Evolutionary conservation across 257 asterid species (phyloP), one percentile per base, ranked within the genome.

Genomic region (Solanum pinnatisectum): DNA sequence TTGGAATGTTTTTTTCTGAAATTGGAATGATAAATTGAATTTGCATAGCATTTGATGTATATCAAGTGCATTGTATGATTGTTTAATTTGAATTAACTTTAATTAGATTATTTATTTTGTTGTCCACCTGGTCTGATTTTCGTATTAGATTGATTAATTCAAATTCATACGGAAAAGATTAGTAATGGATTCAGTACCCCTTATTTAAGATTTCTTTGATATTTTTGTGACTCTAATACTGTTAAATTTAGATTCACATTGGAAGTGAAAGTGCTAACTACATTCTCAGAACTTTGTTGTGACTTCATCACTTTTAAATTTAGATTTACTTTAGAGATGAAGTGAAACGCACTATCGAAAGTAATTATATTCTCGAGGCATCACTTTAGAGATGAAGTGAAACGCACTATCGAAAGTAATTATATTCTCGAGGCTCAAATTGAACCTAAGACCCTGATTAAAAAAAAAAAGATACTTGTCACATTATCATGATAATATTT

Each of bases 111-210:
- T 70, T 70, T 37, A 32, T 32, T 70, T 32, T 18, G 11, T 30
- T 8, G 2, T 22, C 2, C 14, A 60, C 5, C 6, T 3, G 5
- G 1, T 2, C 6, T 60, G 3, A 0, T 32, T 32, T 30, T 2
- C 2, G 0, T 32, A 15, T 32, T 68, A 33, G 4, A 4, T 33
- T 7, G 7, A 4, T 71, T 71, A 71, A 8, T 71, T 71, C 1
- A 1, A 10, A 73, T 35, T 73, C 0, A 25, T 0, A 30, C 6
- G 0, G 37, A 12, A 68, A 68, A 1, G 10, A 71, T 32, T 1
- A 71, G 1, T 71, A 0, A 32, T 14, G 0, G 3, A 70, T 3
- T 15, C 12, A 7, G 8, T 49, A 15, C 0, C 0, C 0, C 10
- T 15, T 13, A 16, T 70, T 2, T 8, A 49, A 49, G 22, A 5